Conservation (phyloP, 345 rosid genomes). For the Ailanthus altissimus region DNA sequence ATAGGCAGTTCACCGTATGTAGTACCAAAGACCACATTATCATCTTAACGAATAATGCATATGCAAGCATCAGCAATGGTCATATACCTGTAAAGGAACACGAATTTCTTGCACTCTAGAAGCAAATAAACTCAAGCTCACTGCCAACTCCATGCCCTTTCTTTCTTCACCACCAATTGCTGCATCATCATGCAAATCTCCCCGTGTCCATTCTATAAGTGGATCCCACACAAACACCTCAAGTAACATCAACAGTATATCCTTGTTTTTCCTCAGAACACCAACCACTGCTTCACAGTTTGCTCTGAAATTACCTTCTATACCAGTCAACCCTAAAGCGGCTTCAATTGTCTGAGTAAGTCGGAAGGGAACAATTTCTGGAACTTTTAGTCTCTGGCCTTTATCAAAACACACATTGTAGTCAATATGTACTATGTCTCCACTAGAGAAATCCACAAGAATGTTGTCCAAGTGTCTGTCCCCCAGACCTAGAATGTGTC, state of each 20-base stretch:
- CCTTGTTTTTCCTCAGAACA: constrained; percentile 81
- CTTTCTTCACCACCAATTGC: constrained; percentile 97
- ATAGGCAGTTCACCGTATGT: constrained; percentile 12
- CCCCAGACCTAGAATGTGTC: constrained; percentile 89
- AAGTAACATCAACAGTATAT: constrained; percentile 74
- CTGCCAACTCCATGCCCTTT: constrained; percentile 96
- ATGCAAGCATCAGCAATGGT: constrained; percentile 18
- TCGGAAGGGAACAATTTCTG: constrained; percentile 94
- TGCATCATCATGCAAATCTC: constrained; percentile 93
- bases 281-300: constrained; percentile 83
- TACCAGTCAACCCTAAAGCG: constrained; percentile 83
- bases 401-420: constrained; percentile 96
- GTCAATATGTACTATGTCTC: constrained; percentile 94
- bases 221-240: constrained; percentile 98
- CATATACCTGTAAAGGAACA: constrained; percentile 81
- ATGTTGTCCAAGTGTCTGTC: constrained; percentile 96
- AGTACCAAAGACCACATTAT: neutral
- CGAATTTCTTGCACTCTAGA: constrained; percentile 96
- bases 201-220: constrained; percentile 95
- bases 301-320: constrained; percentile 79
- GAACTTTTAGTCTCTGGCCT: constrained; percentile 84
- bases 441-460: constrained; percentile 85
- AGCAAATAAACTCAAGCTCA: constrained; percentile 94
- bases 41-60: neutral
- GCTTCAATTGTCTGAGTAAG: constrained; percentile 88